Conservation (phyloP, 176 grass and related monocot genomes). For the Triticum dicoccoides region DNA sequence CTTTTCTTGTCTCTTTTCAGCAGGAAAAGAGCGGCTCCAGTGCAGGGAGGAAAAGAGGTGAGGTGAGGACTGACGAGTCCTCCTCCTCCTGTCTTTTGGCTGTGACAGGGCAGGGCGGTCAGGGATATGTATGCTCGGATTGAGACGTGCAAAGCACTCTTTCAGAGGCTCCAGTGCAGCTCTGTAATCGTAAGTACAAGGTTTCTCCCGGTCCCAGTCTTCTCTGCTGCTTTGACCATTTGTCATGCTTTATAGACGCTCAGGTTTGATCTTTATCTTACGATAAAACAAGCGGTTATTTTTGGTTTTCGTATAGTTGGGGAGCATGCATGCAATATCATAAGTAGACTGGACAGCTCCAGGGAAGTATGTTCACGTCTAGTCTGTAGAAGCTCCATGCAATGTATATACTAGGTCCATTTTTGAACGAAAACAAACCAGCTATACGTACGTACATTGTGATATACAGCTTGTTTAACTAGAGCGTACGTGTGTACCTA, state of each 20-base stretch:
- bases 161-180: slow-evolving; percentile 12
- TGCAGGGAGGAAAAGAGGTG: background rate
- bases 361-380: too few relatives aligned
- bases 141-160: slow-evolving; percentile 28
- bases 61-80: background rate
- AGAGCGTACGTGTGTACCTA: background rate
- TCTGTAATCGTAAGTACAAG: slow-evolving; percentile 15
- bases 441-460: too few relatives aligned
- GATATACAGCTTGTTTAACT: background rate
- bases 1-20: slow-evolving; percentile 14
- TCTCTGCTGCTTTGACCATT: slow-evolving; percentile 31
- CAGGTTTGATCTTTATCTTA: background rate
- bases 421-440: background rate
- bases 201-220: background rate
- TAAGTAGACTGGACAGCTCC: too few relatives aligned
- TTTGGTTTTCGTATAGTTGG: too few relatives aligned
- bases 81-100: slow-evolving; percentile 16
- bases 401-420: too few relatives aligned
- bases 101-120: slow-evolving; percentile 1
- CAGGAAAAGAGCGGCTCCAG: background rate
- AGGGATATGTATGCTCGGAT: slow-evolving; percentile 22
- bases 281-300: background rate
- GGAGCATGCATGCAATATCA: too few relatives aligned
- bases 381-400: too few relatives aligned
- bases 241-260: background rate